These are phyloP conservation scores for Talaromyces proteolyticus DNA, from an alignment of 495 filamentous ascomycete species.

Conservation along the genomic window DNA sequence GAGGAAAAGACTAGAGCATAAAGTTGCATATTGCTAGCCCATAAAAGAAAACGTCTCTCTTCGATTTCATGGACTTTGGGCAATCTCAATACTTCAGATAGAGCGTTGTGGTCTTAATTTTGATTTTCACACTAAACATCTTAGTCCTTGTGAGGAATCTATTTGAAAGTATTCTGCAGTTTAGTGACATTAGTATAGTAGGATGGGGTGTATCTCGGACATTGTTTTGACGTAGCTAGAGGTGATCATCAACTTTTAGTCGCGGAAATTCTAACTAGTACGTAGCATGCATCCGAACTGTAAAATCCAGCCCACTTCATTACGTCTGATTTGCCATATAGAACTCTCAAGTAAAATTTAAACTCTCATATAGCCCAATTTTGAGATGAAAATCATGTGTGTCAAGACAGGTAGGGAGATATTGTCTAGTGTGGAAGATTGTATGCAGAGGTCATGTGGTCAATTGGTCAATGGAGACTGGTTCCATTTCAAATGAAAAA, in stretches of 20 bases:
- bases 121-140: neutral
- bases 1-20: neutral
- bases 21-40: neutral
- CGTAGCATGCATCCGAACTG: too few relatives aligned
- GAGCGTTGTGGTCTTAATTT: neutral
- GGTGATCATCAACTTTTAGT: neutral
- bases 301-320: neutral
- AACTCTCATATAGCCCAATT: neutral
- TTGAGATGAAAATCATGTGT: neutral
- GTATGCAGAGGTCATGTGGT: neutral
- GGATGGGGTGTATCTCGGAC: neutral
- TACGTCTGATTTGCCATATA: neutral
- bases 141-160: neutral
- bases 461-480: neutral
- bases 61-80: neutral
- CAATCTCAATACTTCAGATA: neutral
- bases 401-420: neutral
- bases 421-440: neutral
- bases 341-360: neutral
- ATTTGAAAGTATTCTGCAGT: neutral
- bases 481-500: neutral
- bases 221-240: neutral
- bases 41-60: neutral
- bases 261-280: neutral
- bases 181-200: neutral